phyloP scores from a whole-genome alignment of 2,329 filamentous ascomycete genomes.

The Penicillium paneum region DNA sequence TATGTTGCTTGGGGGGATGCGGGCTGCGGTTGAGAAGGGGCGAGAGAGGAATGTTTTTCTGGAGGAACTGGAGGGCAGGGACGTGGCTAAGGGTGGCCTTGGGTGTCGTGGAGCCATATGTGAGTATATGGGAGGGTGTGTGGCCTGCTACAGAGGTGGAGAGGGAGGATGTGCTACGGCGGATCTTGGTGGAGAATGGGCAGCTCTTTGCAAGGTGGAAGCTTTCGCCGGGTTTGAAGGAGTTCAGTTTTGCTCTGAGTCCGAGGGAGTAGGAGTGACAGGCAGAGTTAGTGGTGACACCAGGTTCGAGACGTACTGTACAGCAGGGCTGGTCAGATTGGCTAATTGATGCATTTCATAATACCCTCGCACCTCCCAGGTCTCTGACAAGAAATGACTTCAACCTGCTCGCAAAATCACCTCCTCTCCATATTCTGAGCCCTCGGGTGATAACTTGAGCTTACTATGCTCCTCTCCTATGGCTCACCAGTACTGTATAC shows the following conservation, averaged over 20 bases:
- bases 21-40: constrained; percentile 16
- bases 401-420: no score
- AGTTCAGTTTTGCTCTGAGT: constrained; percentile 20
- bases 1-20: constrained; percentile 20
- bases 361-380: no score
- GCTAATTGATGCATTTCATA: no score
- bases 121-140: constrained; percentile 17
- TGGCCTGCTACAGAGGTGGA: constrained; percentile 18
- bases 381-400: no score
- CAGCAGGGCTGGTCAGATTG: no score
- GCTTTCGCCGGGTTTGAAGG: constrained; percentile 14
- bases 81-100: constrained; percentile 19
- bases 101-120: constrained; percentile 20
- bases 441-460: no score
- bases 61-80: constrained; percentile 15
- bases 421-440: no score
- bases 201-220: constrained; percentile 26
- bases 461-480: no score
- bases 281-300: no score
- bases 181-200: constrained; percentile 24
- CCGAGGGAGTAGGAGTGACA: constrained; percentile 7
- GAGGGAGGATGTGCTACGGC: constrained; percentile 18
- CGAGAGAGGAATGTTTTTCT: constrained; percentile 18
- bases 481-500: no score
- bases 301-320: no score